Evolutionary conservation across 1,284 basidiomycete species (phyloP).

Genomic region (Porodaedalea pini): DNA sequence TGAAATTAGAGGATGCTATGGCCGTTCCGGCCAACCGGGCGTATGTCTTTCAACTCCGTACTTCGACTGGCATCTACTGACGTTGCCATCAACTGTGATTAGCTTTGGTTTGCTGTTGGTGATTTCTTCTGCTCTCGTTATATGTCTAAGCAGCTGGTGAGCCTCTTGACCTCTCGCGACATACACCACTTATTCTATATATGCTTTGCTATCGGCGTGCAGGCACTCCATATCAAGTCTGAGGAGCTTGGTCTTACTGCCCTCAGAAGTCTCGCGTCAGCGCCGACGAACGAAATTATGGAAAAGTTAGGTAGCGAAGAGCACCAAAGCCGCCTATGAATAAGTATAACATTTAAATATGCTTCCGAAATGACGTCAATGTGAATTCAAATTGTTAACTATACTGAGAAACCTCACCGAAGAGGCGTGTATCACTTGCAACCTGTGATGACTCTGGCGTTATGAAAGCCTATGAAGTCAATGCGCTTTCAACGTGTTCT

Average conservation of each 20-base stretch:
- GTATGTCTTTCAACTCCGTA: conserved; percentile 18
- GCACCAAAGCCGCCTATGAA: no score
- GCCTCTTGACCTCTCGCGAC: no score
- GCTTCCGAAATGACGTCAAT: no score
- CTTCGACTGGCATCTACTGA: background rate
- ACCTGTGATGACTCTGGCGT: no score
- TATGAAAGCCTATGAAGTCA: no score
- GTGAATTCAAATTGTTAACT: no score
- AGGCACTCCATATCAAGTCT: no score
- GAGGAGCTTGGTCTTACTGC: no score
- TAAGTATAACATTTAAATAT: no score
- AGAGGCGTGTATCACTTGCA: no score
- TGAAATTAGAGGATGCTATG: conserved; percentile 24
- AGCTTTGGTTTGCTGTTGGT: conserved; percentile 37
- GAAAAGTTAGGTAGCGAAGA: background rate
- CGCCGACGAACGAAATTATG: background rate
- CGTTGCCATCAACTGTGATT: background rate
- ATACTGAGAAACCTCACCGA: no score
- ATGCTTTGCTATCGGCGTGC: background rate
- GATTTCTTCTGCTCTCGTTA: conserved; percentile 33
- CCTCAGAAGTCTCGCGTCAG: background rate
- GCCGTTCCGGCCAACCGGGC: conserved; percentile 34
- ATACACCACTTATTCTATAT: no score
- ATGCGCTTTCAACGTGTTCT: background rate
- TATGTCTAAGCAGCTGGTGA: conserved; percentile 33